Evolutionary conservation across 2,329 filamentous ascomycete genomes (phyloP).

Genomic region (Pseudocercospora eumusae): DNA sequence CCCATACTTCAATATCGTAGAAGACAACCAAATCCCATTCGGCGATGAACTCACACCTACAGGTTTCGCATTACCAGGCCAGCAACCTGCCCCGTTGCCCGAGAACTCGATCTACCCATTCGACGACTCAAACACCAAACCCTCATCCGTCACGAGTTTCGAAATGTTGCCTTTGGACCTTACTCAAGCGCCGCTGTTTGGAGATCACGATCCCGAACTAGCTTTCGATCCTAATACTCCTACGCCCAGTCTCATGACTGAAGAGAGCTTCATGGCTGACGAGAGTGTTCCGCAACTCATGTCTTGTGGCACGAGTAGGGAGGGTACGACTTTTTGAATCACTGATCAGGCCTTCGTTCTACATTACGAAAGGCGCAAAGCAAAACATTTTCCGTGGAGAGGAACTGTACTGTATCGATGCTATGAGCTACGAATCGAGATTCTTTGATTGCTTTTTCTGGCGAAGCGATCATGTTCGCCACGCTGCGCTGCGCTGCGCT

Average conservation of each 20-base stretch:
- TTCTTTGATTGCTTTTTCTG: neutral
- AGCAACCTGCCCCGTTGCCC: conserved; percentile 5
- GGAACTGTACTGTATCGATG: neutral
- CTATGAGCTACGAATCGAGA: neutral
- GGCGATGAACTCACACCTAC: neutral
- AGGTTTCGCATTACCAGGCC: conserved; percentile 1
- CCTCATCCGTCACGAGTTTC: conserved; percentile 14
- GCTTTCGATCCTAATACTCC: conserved; percentile 30
- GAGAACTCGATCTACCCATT: conserved; percentile 13
- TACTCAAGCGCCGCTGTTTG: conserved; percentile 24
- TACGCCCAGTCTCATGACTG: conserved; percentile 35
- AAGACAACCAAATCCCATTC: conserved; percentile 10
- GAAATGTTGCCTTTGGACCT: conserved; percentile 22
- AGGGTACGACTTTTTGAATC: conserved; percentile 24
- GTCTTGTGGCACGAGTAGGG: conserved; percentile 24
- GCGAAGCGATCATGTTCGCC: neutral
- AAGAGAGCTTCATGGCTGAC: conserved; percentile 35
- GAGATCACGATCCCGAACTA: conserved; percentile 26
- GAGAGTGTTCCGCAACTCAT: conserved; percentile 21
- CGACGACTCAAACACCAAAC: conserved; percentile 11
- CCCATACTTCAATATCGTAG: conserved; percentile 19
- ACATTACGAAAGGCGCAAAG: neutral
- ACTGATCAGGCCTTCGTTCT: neutral
- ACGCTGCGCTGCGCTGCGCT: neutral
- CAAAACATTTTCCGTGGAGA: neutral